Evolutionary conservation across 108 stramenopile genomes (phyloP), one percentile per base, ranked within the genome.

Genomic region (Fragilaria radians): DNA sequence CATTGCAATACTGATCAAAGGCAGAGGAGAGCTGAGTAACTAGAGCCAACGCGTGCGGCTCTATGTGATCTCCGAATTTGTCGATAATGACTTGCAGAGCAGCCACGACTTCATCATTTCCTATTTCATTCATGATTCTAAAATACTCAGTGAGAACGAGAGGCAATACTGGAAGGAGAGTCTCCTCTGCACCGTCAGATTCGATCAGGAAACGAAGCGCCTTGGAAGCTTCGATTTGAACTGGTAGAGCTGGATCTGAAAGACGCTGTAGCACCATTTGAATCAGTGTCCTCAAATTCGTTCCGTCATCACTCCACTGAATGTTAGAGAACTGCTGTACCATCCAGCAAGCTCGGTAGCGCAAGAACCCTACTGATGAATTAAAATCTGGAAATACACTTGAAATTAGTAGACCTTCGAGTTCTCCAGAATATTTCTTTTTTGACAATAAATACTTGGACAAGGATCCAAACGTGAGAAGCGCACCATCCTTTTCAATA

Each of bases 61-160:
- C 92, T 52, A 98, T 95, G 73, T 93, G 91, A 33, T 94, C 94
- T 11, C 94, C 93, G 73, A 91, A 98, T 51, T 82, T 85, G 47
- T 95, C 94, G 54, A 98, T 79, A 34, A 98, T 86, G 5, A 91
- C 88, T 59, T 97, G 91, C 46, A 97, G 75, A 4, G 95, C 94
- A 32, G 84, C 77, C 1, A 97, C 91, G 24, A 97, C 96, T 72
- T 93, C 89, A 60, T 98, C 97, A 51, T 93, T 93, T 21, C 94
- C 95, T 62, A 96, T 95, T 71, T 95, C 95, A 57, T 89, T 88
- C 96, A 98, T 96, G 69, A 98, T 96, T 49, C 94, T 77, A 83
- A 98, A 98, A 67, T 96, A 98, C 66, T 95, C 91, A 42, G 86
- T 92, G 70, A 98, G 74, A 32, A 98, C 73, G 45, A 93, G 86